phyloP scores from a whole-genome alignment of 2,329 filamentous ascomycete species.

The Nakataea oryzae region DNA sequence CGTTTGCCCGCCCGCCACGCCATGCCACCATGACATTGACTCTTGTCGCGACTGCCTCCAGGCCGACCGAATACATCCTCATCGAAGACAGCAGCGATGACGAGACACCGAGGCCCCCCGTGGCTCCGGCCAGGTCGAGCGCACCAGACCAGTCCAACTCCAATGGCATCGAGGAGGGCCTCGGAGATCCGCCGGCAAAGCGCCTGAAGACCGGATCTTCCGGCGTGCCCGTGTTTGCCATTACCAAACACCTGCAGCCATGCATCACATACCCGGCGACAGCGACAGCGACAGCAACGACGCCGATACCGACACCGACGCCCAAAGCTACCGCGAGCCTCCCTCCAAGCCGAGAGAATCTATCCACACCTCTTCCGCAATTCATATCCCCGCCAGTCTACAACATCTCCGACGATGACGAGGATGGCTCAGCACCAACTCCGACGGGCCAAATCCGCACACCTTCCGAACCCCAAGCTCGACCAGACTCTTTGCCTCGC shows the following conservation, averaged over 20 bases:
- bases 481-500: background rate
- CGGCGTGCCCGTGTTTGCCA: background rate
- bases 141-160: background rate
- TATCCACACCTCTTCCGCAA: no score
- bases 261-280: background rate
- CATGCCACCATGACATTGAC: background rate
- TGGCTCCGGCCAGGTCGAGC: no score
- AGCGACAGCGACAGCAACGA: background rate
- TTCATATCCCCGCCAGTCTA: background rate
- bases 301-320: background rate
- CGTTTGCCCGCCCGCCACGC: background rate
- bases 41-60: background rate
- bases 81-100: background rate
- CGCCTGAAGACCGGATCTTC: background rate
- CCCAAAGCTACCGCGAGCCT: background rate
- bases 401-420: background rate
- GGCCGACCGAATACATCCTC: background rate
- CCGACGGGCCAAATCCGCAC: no score
- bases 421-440: background rate
- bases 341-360: background rate
- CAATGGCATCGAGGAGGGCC: background rate
- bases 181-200: background rate
- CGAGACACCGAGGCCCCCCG: background rate
- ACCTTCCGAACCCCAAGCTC: no score
- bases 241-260: background rate